Percentiles rank a stretch among this genome's conserved stretches.
phyloP scores from a whole-genome alignment of 164 flowering plant genomes.

The Brasenia schreberi region DNA sequence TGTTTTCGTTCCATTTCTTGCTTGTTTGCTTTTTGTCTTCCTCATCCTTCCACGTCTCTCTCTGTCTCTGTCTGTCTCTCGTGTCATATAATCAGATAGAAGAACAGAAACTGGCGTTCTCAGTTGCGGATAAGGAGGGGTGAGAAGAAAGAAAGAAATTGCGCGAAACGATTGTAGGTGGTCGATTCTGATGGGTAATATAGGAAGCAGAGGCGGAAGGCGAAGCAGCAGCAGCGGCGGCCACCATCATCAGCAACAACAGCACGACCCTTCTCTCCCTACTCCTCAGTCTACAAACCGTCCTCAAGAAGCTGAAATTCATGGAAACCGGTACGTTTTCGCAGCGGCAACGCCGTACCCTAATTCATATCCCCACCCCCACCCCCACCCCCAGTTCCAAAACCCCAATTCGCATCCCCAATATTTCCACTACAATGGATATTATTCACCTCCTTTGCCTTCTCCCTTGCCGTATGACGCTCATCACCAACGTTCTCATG shows the following conservation, averaged over 20 bases:
- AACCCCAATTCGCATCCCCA: conserved; percentile 25
- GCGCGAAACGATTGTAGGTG: too few species aligned
- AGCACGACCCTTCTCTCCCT: conserved; percentile 19
- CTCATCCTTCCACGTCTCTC: too few species aligned
- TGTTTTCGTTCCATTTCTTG: too few species aligned
- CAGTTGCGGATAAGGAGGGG: too few species aligned
- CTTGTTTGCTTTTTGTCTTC: too few species aligned
- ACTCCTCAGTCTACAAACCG: conserved; percentile 20
- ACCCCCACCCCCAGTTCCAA: conserved; percentile 29
- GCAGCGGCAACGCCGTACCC: conserved; percentile 69
- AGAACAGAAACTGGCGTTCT: too few species aligned
- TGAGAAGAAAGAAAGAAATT: too few species aligned
- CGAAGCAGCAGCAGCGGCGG: conserved; percentile 25
- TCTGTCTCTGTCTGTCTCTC: too few species aligned
- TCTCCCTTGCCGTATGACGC: conserved; percentile 41
- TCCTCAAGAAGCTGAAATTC: conserved; percentile 41
- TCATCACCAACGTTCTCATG: conserved; percentile 41
- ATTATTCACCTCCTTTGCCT: conserved; percentile 46
- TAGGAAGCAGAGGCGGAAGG: conserved; percentile 28
- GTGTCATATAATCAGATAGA: too few species aligned
- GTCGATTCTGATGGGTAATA: conserved; percentile 45
- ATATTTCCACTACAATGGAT: conserved; percentile 52
- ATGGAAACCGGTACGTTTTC: conserved; percentile 54
- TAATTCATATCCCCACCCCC: conserved; percentile 24
- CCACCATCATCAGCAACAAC: conserved; percentile 9